Evolutionary conservation across 768 basidiomycete genomes (phyloP).

Genomic region (Trametes sanguinea): DNA sequence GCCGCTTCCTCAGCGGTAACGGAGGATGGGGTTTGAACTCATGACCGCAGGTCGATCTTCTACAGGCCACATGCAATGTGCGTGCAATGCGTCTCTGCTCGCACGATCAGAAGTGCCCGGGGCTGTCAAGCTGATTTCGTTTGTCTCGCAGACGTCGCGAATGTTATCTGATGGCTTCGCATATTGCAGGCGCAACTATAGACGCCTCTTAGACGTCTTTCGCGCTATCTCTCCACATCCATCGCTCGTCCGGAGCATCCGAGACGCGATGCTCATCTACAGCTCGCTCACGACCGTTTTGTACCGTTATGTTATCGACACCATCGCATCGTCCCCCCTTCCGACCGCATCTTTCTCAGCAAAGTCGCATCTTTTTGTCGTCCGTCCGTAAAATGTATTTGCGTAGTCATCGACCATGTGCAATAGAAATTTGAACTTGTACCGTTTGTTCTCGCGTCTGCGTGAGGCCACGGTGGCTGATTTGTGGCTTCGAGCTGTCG

Average conservation of each 20-base stretch:
- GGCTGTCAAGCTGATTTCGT: constrained; percentile 18
- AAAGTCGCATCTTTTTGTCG: constrained; percentile 6
- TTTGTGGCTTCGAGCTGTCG: neutral
- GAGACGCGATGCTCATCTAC: constrained; percentile 20
- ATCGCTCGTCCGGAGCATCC: constrained; percentile 16
- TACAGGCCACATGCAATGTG: constrained; percentile 22
- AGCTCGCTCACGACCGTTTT: constrained; percentile 20
- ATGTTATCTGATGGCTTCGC: constrained; percentile 30
- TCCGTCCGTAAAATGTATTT: constrained; percentile 17
- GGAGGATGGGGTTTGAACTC: constrained; percentile 67
- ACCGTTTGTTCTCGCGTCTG: constrained; percentile 5
- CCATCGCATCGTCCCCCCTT: constrained; percentile 17
- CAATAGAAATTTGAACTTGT: constrained; percentile 18
- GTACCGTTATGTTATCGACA: constrained; percentile 23
- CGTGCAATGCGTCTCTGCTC: constrained; percentile 17
- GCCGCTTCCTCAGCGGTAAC: constrained; percentile 76
- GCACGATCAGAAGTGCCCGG: constrained; percentile 20
- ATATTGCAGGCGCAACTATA: constrained; percentile 13
- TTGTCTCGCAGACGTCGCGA: constrained; percentile 19
- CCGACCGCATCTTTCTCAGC: constrained; percentile 10
- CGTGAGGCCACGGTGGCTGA: neutral
- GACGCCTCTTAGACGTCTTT: constrained; percentile 17
- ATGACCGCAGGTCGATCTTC: constrained; percentile 7
- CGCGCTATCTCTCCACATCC: constrained; percentile 21
- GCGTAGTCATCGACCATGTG: constrained; percentile 15